Conservation (phyloP, 2,329 filamentous ascomycete species). For the Metarhizium robertsii region DNA sequence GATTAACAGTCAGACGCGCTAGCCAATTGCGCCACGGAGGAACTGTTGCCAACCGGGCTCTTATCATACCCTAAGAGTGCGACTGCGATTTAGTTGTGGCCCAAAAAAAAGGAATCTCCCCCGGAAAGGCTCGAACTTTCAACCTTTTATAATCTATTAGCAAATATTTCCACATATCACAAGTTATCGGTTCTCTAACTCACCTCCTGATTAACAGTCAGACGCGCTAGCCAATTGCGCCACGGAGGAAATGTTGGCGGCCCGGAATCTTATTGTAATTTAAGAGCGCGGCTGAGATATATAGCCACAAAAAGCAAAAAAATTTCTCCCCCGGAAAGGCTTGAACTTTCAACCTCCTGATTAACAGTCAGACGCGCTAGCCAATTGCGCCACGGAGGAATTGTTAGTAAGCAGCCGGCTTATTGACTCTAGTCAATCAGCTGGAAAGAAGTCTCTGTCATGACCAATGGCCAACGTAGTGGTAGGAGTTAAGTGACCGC, state of each 20-base stretch:
- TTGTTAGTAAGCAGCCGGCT: too few species aligned
- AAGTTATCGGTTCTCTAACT: too few species aligned
- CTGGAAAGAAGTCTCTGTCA: too few species aligned
- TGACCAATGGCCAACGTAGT: too few species aligned
- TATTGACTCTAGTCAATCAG: too few species aligned
- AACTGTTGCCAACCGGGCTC: background rate
- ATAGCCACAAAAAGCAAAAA: background rate
- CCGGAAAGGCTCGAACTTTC: background rate
- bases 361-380: conserved; percentile 54
- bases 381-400: conserved; percentile 38
- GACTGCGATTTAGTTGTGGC: too few species aligned
- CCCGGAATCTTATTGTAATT: too few species aligned
- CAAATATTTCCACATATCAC: too few species aligned
- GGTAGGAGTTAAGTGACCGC: too few species aligned
- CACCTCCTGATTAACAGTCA: conserved; percentile 40
- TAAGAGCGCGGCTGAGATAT: too few species aligned
- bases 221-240: conserved; percentile 49
- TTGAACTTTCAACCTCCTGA: conserved; percentile 13
- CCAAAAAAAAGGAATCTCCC: background rate
- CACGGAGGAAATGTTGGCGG: conserved; percentile 22
- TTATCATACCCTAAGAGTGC: too few species aligned
- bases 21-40: conserved; percentile 41
- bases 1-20: conserved; percentile 52
- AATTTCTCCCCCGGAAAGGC: background rate
- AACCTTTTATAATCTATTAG: conserved; percentile 8